Evolutionary conservation across 148 eudicot species (phyloP).

Genomic region (Drosera capensis): DNA sequence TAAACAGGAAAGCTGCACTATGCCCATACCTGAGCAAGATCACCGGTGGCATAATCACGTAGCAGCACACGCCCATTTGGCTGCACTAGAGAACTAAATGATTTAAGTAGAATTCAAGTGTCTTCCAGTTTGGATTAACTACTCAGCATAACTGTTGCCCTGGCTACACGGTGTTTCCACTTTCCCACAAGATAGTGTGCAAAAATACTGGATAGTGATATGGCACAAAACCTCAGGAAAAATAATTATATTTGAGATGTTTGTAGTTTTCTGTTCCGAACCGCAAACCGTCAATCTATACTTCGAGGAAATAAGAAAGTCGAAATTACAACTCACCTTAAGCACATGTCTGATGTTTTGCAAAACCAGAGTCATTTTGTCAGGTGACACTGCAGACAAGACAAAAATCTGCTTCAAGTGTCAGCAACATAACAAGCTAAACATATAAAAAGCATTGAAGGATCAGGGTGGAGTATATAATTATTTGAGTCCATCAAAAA

Average conservation of each 20-base stretch:
- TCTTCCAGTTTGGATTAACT: not conserved
- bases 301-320: not conserved
- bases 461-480: not conserved
- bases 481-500: not conserved
- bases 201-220: too few relatives aligned
- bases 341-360: slow-evolving; percentile 67
- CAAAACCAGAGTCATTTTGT: slow-evolving; percentile 66
- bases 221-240: too few relatives aligned
- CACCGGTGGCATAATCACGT: slow-evolving; percentile 98
- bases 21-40: slow-evolving; percentile 93
- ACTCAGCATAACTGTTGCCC: too few relatives aligned
- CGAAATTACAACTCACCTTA: slow-evolving; percentile 33
- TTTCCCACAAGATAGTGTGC: too few relatives aligned
- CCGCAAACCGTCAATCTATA: not conserved
- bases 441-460: slow-evolving; percentile 1
- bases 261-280: not conserved
- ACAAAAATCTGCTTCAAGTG: slow-evolving; percentile 91
- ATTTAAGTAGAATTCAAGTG: not conserved
- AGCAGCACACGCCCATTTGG: slow-evolving; percentile 72
- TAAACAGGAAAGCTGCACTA: not conserved
- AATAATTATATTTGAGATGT: not conserved
- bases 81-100: slow-evolving; percentile 33
- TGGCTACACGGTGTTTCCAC: too few relatives aligned
- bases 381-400: slow-evolving; percentile 96
- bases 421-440: slow-evolving; percentile 29